Conservation (phyloP, 805 yeast species). For the Millerago galiae region DNA sequence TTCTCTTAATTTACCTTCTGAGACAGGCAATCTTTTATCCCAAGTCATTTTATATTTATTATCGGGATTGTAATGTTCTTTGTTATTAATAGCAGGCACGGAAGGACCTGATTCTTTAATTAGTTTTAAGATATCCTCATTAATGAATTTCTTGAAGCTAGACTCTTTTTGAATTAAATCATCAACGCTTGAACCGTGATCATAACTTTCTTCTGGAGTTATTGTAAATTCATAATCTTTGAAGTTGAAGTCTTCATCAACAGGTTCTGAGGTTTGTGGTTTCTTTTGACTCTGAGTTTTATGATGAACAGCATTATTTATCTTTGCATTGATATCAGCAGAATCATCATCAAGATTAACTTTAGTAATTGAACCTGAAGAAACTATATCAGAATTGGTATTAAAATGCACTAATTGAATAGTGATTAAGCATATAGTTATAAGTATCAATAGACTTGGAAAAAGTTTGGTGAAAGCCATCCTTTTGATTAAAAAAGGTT, state of each 20-base stretch:
- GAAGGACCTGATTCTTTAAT: conserved; percentile 16
- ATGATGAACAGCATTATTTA: background rate
- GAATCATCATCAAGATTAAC: background rate
- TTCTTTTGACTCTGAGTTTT: background rate
- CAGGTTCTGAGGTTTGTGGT: background rate
- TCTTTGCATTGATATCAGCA: background rate
- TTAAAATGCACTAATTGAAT: background rate
- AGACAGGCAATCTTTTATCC: conserved; percentile 19
- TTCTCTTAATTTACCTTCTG: conserved; percentile 21
- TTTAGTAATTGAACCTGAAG: background rate
- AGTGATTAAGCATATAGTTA: background rate
- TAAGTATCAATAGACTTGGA: background rate
- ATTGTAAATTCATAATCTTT: background rate
- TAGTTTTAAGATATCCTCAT: conserved; percentile 10
- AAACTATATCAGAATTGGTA: background rate
- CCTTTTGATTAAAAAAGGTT: background rate
- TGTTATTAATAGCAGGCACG: conserved; percentile 15
- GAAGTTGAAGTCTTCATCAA: background rate
- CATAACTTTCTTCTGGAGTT: background rate
- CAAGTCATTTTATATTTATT: conserved; percentile 11
- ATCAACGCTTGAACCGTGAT: conserved; percentile 7
- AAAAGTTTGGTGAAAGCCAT: background rate
- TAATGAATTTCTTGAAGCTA: conserved; percentile 15
- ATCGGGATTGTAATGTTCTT: conserved; percentile 17
- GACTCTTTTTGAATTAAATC: conserved; percentile 7